A percentile compares a stretch with the other conserved stretches of the same genome.
These are phyloP conservation scores for Sechiopsis laciniata DNA, from an alignment of 306 rosid species.

Conservation along the genomic window DNA sequence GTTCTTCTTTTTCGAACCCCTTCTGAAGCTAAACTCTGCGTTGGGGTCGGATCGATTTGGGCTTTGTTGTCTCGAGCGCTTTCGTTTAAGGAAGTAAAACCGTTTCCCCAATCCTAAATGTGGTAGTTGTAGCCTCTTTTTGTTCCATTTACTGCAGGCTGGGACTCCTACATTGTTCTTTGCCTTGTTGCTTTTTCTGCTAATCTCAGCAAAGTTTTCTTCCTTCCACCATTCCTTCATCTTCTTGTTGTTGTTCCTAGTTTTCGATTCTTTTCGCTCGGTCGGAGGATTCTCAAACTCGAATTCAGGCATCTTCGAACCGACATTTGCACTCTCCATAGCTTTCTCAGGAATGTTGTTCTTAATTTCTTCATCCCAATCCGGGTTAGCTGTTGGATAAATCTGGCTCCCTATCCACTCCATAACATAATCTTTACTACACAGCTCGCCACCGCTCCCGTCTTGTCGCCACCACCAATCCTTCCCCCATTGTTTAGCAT, in stretches of 20 bases:
- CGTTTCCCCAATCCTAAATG: slow-evolving; percentile 66
- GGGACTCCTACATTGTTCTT: slow-evolving; percentile 35
- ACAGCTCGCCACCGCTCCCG: slow-evolving; percentile 60
- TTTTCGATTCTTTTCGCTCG: slow-evolving; percentile 39
- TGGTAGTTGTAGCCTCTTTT: slow-evolving; percentile 55
- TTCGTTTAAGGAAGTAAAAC: slow-evolving; percentile 45
- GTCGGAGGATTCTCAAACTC: slow-evolving; percentile 27
- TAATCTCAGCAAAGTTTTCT: slow-evolving; percentile 77
- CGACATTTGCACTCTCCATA: slow-evolving; percentile 39
- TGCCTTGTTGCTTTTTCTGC: slow-evolving; percentile 55
- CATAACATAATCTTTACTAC: slow-evolving; percentile 84
- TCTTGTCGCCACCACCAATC: slow-evolving; percentile 99
- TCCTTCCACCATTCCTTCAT: slow-evolving; percentile 99
- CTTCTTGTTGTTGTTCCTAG: slow-evolving; percentile 61
- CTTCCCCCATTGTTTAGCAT: slow-evolving; percentile 76
- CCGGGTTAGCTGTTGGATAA: slow-evolving; percentile 64
- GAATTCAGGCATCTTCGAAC: slow-evolving; percentile 34
- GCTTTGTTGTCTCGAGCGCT: slow-evolving; percentile 36
- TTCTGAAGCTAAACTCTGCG: slow-evolving; percentile 84
- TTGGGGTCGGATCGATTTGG: slow-evolving; percentile 46
- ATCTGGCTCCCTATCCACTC: slow-evolving; percentile 99
- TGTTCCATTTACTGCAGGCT: slow-evolving; percentile 40
- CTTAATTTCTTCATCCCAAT: slow-evolving; percentile 77
- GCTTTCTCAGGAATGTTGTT: slow-evolving; percentile 37
- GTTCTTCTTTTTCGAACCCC: slow-evolving; percentile 75